A percentile compares a stretch with the other conserved stretches of the same genome.
These are phyloP conservation scores for Botrytis deweyae DNA, from an alignment of 2,329 filamentous ascomycete genomes.

Conservation along the genomic window DNA sequence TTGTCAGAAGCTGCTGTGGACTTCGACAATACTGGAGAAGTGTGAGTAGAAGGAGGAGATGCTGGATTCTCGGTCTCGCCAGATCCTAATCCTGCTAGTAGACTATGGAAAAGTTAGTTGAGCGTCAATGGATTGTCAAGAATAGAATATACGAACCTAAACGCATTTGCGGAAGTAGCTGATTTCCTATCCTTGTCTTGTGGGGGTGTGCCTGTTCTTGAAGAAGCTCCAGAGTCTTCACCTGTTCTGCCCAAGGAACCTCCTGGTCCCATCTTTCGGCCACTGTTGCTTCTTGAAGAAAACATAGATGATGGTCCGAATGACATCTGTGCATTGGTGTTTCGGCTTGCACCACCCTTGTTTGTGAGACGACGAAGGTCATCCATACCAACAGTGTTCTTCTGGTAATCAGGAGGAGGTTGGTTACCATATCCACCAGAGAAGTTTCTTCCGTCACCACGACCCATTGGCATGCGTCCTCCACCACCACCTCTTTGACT, in stretches of 20 bases:
- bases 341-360: constrained; percentile 58
- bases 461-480: constrained; percentile 71
- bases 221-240: constrained; percentile 85
- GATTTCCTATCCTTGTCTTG: constrained; percentile 63
- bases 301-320: constrained; percentile 88
- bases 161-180: constrained; percentile 79
- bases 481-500: constrained; percentile 62
- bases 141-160: constrained; percentile 66
- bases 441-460: constrained; percentile 85
- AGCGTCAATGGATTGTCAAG: not conserved
- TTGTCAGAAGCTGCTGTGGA: constrained; percentile 53
- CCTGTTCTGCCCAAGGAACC: constrained; percentile 69
- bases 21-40: constrained; percentile 66
- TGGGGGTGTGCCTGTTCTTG: constrained; percentile 85
- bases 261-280: constrained; percentile 75
- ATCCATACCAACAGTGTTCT: constrained; percentile 85
- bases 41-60: constrained; percentile 68
- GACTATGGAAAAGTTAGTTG: constrained; percentile 44
- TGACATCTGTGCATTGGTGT: constrained; percentile 58
- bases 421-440: constrained; percentile 69
- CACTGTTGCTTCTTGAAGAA: constrained; percentile 85
- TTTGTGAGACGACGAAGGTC: constrained; percentile 79
- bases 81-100: constrained; percentile 50
- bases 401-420: constrained; percentile 66
- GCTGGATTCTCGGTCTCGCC: constrained; percentile 59